Evolutionary conservation across 495 filamentous ascomycete genomes (phyloP).

Genomic region (Poronia punctata): DNA sequence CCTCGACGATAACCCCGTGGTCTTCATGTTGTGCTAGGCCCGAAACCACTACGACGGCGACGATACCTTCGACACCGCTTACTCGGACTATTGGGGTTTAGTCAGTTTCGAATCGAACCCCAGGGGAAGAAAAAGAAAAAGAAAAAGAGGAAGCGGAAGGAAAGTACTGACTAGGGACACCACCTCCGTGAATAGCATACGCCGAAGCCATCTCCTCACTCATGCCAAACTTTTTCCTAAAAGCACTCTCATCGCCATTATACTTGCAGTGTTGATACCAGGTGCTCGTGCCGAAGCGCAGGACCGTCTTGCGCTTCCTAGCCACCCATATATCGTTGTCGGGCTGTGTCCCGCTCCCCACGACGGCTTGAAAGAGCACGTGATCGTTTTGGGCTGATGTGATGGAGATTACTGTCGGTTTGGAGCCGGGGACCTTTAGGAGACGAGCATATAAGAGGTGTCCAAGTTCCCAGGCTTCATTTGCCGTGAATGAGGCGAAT

Average conservation of each 20-base stretch:
- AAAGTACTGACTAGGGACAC: constrained; percentile 43
- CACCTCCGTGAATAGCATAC: constrained; percentile 74
- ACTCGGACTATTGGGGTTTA: constrained; percentile 42
- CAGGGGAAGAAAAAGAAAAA: not conserved
- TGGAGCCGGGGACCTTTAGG: constrained; percentile 43
- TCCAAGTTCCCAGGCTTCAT: constrained; percentile 62
- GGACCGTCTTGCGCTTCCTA: constrained; percentile 52
- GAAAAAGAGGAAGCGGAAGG: not conserved
- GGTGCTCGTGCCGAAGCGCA: constrained; percentile 60
- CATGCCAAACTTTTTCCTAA: constrained; percentile 51
- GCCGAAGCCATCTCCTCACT: constrained; percentile 45
- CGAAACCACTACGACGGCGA: constrained; percentile 67
- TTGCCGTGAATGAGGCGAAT: constrained; percentile 56
- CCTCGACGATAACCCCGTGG: constrained; percentile 65
- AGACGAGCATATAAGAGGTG: constrained; percentile 55
- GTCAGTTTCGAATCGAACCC: not conserved
- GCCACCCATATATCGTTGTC: constrained; percentile 58
- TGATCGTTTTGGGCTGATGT: constrained; percentile 49
- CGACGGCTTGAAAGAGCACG: constrained; percentile 39
- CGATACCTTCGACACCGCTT: constrained; percentile 60
- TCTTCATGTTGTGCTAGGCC: constrained; percentile 73
- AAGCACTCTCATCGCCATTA: constrained; percentile 48
- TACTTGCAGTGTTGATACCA: constrained; percentile 62
- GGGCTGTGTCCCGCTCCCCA: constrained; percentile 47
- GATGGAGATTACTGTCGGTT: constrained; percentile 62